phyloP scores from a whole-genome alignment of 2,329 filamentous ascomycete genomes.

The Didymella segeticola region DNA sequence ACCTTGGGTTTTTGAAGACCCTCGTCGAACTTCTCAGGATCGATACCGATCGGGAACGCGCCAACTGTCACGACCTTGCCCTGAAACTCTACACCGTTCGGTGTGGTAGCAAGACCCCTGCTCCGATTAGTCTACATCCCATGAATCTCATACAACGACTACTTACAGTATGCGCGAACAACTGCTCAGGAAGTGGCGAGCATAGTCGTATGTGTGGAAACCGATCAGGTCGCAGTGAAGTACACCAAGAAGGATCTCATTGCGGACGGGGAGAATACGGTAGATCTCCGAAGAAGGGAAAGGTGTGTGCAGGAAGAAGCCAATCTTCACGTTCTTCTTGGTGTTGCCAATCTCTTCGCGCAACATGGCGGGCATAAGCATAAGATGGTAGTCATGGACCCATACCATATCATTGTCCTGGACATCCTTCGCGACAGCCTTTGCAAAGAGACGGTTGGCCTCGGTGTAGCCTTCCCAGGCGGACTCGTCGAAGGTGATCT shows the following conservation, averaged over 20 bases:
- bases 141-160: slow-evolving; percentile 36
- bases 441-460: slow-evolving; percentile 90
- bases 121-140: slow-evolving; percentile 10
- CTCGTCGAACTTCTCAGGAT: slow-evolving; percentile 94
- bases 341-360: slow-evolving; percentile 82
- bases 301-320: slow-evolving; percentile 96
- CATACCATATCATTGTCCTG: slow-evolving; percentile 94
- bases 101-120: slow-evolving; percentile 76
- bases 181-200: slow-evolving; percentile 94
- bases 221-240: slow-evolving; percentile 94
- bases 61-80: slow-evolving; percentile 89
- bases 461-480: slow-evolving; percentile 93
- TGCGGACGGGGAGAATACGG: slow-evolving; percentile 89
- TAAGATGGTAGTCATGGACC: slow-evolving; percentile 98
- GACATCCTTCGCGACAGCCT: slow-evolving; percentile 84
- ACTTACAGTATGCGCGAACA: slow-evolving; percentile 89
- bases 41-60: slow-evolving; percentile 97
- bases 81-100: slow-evolving; percentile 90
- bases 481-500: slow-evolving; percentile 96
- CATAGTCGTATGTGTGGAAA: slow-evolving; percentile 99
- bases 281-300: slow-evolving; percentile 98
- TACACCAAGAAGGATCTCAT: slow-evolving; percentile 84
- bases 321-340: slow-evolving; percentile 94
- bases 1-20: slow-evolving; percentile 85
- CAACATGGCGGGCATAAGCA: slow-evolving; percentile 95